These are phyloP conservation scores for Cladobotryum mycophilum DNA, from an alignment of 2,329 filamentous ascomycete genomes.

Conservation along the genomic window DNA sequence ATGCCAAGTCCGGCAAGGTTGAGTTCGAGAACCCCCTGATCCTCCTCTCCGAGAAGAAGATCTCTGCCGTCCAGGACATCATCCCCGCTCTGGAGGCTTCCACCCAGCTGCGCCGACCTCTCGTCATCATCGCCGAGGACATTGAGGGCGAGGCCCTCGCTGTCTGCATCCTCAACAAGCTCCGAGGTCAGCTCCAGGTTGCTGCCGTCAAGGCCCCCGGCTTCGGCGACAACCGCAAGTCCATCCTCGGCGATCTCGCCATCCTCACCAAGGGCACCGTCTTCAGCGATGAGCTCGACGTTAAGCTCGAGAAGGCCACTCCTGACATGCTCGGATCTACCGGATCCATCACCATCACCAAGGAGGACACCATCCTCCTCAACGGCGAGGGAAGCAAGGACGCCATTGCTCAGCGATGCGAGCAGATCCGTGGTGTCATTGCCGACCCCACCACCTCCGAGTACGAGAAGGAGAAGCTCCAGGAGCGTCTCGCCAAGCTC, in stretches of 20 bases:
- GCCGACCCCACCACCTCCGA: slow-evolving; percentile 89
- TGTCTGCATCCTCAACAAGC: slow-evolving; percentile 99
- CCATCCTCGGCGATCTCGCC: slow-evolving; percentile 92
- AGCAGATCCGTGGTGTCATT: slow-evolving; percentile 98
- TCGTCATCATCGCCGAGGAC: slow-evolving; percentile 98
- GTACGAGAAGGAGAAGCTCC: slow-evolving; percentile 99
- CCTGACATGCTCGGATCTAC: slow-evolving; percentile 94
- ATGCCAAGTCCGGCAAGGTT: slow-evolving; percentile 96
- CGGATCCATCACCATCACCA: slow-evolving; percentile 98
- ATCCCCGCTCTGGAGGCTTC: slow-evolving; percentile 96
- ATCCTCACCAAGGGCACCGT: slow-evolving; percentile 95
- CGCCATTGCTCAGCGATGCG: slow-evolving; percentile 85
- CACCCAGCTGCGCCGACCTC: slow-evolving; percentile 86
- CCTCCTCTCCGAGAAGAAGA: slow-evolving; percentile 99
- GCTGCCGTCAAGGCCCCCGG: slow-evolving; percentile 97
- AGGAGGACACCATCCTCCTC: slow-evolving; percentile 98
- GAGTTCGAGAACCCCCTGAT: slow-evolving; percentile 99
- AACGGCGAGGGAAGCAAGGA: slow-evolving; percentile 98
- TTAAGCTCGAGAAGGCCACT: slow-evolving; percentile 98
- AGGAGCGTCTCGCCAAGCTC: slow-evolving; percentile 98
- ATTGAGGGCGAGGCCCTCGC: slow-evolving; percentile 98
- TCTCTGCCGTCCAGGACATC: slow-evolving; percentile 97
- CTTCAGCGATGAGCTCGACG: slow-evolving; percentile 96
- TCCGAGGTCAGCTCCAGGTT: slow-evolving; percentile 97
- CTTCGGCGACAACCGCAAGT: slow-evolving; percentile 99